phyloP scores from a whole-genome alignment of 2,329 filamentous ascomycete species.

The Penicillium sp. region DNA sequence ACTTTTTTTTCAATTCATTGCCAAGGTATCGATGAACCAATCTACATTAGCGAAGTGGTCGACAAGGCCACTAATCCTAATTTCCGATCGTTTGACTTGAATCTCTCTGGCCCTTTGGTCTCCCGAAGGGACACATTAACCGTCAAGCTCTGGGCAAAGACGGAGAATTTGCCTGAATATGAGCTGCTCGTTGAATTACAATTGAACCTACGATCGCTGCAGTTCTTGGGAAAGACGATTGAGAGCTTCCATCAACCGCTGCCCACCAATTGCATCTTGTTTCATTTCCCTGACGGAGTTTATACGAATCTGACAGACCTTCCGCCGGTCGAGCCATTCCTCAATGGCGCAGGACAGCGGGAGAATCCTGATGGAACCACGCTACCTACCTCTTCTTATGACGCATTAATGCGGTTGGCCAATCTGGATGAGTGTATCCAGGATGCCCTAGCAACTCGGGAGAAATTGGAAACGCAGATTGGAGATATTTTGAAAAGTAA shows the following conservation, averaged over 20 bases:
- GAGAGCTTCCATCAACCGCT: conserved; percentile 68
- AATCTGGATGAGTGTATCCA: conserved; percentile 89
- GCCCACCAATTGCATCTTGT: conserved; percentile 77
- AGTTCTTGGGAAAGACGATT: conserved; percentile 70
- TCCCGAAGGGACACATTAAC: conserved; percentile 65
- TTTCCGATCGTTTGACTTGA: conserved; percentile 80
- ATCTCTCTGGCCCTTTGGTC: conserved; percentile 59
- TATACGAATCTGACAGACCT: conserved; percentile 74
- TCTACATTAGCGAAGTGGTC: conserved; percentile 86
- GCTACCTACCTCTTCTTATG: conserved; percentile 75
- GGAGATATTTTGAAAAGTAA: conserved; percentile 51
- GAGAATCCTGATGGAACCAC: conserved; percentile 47
- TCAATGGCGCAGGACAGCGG: conserved; percentile 13
- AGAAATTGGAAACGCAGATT: conserved; percentile 74
- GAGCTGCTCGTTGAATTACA: conserved; percentile 70
- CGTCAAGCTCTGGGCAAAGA: conserved; percentile 72
- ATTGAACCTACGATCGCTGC: conserved; percentile 68
- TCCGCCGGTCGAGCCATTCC: conserved; percentile 43
- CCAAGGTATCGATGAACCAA: conserved; percentile 62
- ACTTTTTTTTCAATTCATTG: conserved; percentile 85
- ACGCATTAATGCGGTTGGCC: conserved; percentile 79
- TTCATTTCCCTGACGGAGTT: conserved; percentile 81
- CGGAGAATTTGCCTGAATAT: conserved; percentile 53
- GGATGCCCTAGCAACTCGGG: conserved; percentile 76
- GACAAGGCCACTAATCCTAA: conserved; percentile 85